Base-by-base conservation (phyloP, 139 green algal species). In the Zygnema cylindricum region DNA sequence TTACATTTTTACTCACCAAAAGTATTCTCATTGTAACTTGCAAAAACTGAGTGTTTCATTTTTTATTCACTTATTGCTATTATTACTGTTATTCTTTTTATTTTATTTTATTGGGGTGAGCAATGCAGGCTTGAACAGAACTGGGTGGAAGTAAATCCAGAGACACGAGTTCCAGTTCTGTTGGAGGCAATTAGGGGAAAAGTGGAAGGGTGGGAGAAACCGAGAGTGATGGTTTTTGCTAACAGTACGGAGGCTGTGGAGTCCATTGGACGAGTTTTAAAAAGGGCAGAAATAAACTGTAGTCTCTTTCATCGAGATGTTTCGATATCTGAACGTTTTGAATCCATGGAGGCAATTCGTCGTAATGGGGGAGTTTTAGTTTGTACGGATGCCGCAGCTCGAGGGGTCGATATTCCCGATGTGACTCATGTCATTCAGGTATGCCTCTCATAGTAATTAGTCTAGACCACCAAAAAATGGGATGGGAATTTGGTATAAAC, bases 331-430 rank as follows among this genome's bases (percentile, higher is more conserved):
- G 92, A 96, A 36, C 77, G 84, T 16, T 87, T 90, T 41, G 84
- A 69, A 77, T 91, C 87, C 16, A 86, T 98, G 41, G 76, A 73
- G n/a, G 22, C 89, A 86, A 91, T 92, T 89, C 35, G 36, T 30
- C 77, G 69, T 25, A 7, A 86, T 25, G 94, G 91, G 21, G 86
- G 82, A 7, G 93, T 98, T 11, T 91, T 99, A 93, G 96, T 99
- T 57, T 97, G 95, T 91, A 99, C 97, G 0, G 97, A 99, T 85
- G 94, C 96, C 2, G 96, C 96, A 32, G 94, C 97, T 0, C 89
- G 97, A 0, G 97, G 97, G 0, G 89, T 99, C 0, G 97, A 99
- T 90, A 94, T 99, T 30, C 94, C 92, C 3, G 82, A 91, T 41
- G 83, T 92, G 22, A 40, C 39, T 11, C 88, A 92, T 36, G 88